Percentiles rank a stretch among this genome's conserved stretches.
These are phyloP conservation scores for Vinca minor DNA, from an alignment of 257 asterid genomes.

Conservation along the genomic window DNA sequence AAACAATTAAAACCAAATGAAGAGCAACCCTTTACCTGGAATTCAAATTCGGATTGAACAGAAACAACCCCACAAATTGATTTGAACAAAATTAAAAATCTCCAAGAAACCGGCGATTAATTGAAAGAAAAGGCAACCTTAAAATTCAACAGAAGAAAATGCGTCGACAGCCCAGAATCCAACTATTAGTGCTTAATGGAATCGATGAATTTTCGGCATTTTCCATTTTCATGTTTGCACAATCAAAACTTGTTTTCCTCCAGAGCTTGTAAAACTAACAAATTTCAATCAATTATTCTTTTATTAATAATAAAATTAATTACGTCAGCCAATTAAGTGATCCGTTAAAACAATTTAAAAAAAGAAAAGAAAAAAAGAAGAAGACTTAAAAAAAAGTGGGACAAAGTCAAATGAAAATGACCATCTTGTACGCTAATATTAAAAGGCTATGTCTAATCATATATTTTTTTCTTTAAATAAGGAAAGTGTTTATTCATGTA, in stretches of 20 bases:
- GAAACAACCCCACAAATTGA: too few species aligned
- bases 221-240: constrained; percentile 9
- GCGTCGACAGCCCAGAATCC: too few species aligned
- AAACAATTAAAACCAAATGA: too few species aligned
- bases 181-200: constrained; percentile 10
- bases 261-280: constrained; percentile 4
- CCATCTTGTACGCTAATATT: too few species aligned
- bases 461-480: too few species aligned
- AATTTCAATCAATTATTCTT: background rate
- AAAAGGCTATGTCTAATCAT: too few species aligned
- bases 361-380: too few species aligned
- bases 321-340: background rate
- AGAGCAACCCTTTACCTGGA: background rate
- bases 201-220: constrained; percentile 8
- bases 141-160: background rate
- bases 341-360: background rate
- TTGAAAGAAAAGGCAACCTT: too few species aligned
- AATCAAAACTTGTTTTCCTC: constrained; percentile 1
- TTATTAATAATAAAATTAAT: background rate
- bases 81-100: background rate
- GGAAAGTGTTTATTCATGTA: too few species aligned
- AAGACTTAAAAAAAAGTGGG: background rate
- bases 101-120: too few species aligned
- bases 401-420: background rate
- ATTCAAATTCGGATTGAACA: constrained; percentile 8